Evolutionary conservation across 164 flowering plant species (phyloP).

Genomic region (Nymphaea colorata): DNA sequence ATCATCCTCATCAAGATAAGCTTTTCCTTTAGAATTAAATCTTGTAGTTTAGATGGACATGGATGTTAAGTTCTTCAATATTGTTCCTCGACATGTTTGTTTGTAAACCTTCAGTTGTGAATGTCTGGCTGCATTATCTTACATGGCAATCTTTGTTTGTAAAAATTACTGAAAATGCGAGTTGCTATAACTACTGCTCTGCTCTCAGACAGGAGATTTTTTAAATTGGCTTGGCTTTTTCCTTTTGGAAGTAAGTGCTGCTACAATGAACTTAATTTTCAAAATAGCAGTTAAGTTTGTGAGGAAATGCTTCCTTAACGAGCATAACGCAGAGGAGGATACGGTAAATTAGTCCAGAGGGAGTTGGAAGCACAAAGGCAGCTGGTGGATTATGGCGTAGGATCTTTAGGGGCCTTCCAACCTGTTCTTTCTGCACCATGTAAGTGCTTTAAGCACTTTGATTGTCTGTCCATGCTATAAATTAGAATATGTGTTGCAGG

Average conservation of each 20-base stretch:
- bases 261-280: not conserved
- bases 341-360: slow-evolving; percentile 87
- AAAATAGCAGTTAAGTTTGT: not conserved
- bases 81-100: no score
- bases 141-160: not conserved
- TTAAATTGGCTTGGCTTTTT: not conserved
- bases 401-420: slow-evolving; percentile 68
- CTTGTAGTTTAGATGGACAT: no score
- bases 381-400: slow-evolving; percentile 89
- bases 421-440: slow-evolving; percentile 49
- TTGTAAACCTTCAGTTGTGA: no score
- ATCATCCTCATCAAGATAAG: no score
- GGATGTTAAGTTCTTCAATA: no score
- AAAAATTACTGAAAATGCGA: no score
- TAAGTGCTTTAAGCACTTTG: slow-evolving; percentile 26
- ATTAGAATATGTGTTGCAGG: not conserved
- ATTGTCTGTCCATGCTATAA: not conserved
- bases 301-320: slow-evolving; percentile 27
- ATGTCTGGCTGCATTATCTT: no score
- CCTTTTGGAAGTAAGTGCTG: not conserved
- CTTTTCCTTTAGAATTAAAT: no score
- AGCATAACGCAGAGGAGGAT: slow-evolving; percentile 88
- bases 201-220: not conserved
- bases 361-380: slow-evolving; percentile 92
- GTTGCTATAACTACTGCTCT: no score